Base-by-base conservation (phyloP, 2,329 filamentous ascomycete species). In the Fusarium sp. region DNA sequence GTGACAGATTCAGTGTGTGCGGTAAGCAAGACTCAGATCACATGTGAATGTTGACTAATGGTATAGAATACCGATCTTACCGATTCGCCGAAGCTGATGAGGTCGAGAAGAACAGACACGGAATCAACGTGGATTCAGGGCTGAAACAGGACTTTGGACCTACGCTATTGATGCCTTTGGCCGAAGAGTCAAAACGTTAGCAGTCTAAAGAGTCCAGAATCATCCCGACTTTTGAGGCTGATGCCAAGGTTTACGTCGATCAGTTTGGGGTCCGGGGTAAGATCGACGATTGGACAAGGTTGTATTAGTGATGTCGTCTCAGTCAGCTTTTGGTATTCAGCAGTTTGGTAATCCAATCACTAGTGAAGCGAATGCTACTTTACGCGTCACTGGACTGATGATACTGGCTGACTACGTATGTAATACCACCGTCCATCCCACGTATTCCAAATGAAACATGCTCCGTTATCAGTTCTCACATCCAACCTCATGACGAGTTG, bases 91-190 rank as follows among this genome's bases (percentile, higher is more conserved):
- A 44, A 5, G 46, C 55, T 6, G 56, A 68, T 1, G 60, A 72
- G n/a, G 32, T 59, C 0, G 45, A 57, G 4, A 42, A 47, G 14
- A 34, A 25, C 2, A 59, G 72, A 1, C n/a, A 51, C 24, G 72
- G 60, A 2, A 25, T 63, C 8, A 70, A 75, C 20, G 42, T 63
- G 10, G 70, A 74, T 20, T 68, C 64, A 4, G 70, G 59, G 1
- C 9, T 42, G 1, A 22, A 55, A 6, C 72, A 75, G 18, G 70
- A 75, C 47, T 75, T 72, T 43, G 72, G 70, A 1, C 72, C 72
- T 4, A 70, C 47, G 0, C 44, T 74, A 2, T 42, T 74, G 25
- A 10, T 73, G 8, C 54, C 34, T 6, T 16, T 51, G 32, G n/a
- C 7, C n/a, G 50, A 42, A 42, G 16, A 25, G 20, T 27, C 42